Evolutionary conservation across 805 yeast genomes (phyloP), one percentile per base, ranked within the genome.

Genomic region (Kazachstania viticola): DNA sequence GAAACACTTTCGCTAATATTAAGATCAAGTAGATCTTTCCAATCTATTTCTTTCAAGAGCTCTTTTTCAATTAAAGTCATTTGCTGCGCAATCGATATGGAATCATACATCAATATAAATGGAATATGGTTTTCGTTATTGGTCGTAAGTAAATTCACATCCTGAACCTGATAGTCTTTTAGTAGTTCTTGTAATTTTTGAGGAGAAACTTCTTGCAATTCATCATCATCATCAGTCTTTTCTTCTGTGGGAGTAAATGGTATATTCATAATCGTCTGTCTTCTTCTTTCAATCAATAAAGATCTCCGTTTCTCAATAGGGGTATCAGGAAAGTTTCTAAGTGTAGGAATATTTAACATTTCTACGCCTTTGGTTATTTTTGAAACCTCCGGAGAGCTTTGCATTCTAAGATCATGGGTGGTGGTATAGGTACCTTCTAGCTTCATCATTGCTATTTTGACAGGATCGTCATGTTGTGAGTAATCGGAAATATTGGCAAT

Each of bases 401-500:
- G 39, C 15, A 26, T 25, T 21, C 29, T 29, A 5, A 27, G 17
- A 17, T 35, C 31, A 13, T 17, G 26, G 14, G 25, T 29, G 36
- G 41, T 48, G 23, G 34, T 41, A 33, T 52, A 63, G 24, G 64
- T 71, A 1, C 95, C 97, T 56, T 82, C 93, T 19, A 88, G 61
- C 55, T 80, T 87, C 56, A 64, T 64, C 42, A 87, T 61, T 0
- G 97, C 85, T 29, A 75, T 72, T 31, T 65, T 68, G 11, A 85
- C 62, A 0, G 94, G 95, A 54, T 83, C 81, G 18, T 66, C 71
- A 25, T 61, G 64, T 26, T 69, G 60, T 0, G 75, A 65, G 29
- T 79, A 85, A 51, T 88, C 95, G 0, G 95, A 88, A 31, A 87
- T 73, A 5, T 80, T 79, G 1, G 93, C 93, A 29, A 85, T 65